Evolutionary conservation across 371 early-diverging fungal species (phyloP).

Genomic region (Mortierella sp.): DNA sequence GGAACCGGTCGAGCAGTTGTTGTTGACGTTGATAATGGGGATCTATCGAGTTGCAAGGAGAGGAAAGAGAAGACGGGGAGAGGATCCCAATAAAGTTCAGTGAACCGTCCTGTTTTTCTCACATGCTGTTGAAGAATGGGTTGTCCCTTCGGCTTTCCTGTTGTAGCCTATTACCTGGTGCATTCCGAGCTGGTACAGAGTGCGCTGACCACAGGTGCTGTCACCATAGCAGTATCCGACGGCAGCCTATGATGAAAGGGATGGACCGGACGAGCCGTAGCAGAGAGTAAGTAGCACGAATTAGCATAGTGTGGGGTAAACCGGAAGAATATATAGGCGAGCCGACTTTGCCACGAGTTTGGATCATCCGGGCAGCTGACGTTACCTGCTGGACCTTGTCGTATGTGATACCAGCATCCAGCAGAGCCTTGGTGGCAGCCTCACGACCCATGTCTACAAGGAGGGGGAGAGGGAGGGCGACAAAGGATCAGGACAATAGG

Average conservation of each 20-base stretch:
- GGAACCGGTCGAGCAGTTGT: slow-evolving; percentile 85
- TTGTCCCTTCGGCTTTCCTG: neutral
- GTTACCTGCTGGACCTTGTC: slow-evolving; percentile 68
- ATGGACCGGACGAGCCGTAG: no score
- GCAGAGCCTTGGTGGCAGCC: slow-evolving; percentile 78
- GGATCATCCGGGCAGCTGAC: no score
- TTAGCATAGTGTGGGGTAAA: neutral
- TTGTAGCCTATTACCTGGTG: slow-evolving; percentile 62
- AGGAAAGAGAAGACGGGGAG: slow-evolving; percentile 2
- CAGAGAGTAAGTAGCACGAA: no score
- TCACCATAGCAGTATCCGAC: slow-evolving; percentile 76
- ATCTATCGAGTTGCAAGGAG: slow-evolving; percentile 28
- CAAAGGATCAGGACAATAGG: no score
- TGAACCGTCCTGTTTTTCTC: no score
- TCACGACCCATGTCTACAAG: slow-evolving; percentile 73
- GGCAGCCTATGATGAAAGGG: slow-evolving; percentile 53
- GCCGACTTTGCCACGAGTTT: slow-evolving; percentile 2
- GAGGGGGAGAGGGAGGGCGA: neutral
- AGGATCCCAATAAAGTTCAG: no score
- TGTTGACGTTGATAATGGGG: slow-evolving; percentile 78
- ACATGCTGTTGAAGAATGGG: neutral
- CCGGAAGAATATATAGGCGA: slow-evolving; percentile 24
- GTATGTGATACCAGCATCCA: slow-evolving; percentile 75
- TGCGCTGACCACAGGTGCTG: slow-evolving; percentile 79
- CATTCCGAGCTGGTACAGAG: slow-evolving; percentile 76